Base-by-base conservation (phyloP, 2,329 filamentous ascomycete genomes). In the Talaromyces albobiverticillius region DNA sequence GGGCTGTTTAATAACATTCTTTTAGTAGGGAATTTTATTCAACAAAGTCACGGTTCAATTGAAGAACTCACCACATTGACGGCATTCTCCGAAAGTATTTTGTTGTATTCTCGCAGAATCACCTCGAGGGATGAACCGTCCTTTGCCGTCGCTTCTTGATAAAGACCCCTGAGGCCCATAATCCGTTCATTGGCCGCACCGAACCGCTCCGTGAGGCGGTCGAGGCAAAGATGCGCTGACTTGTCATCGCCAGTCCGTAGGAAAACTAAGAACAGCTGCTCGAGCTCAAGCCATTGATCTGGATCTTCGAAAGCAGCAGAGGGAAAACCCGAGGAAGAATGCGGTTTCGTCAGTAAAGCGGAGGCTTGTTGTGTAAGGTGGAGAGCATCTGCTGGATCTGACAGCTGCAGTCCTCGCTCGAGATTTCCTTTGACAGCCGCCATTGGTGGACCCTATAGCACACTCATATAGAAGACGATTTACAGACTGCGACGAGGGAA, bases 221-320 rank as follows among this genome's bases (percentile, higher is more conserved):
- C 83, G 34, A 97, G 80, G 67, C 89, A 89, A 62, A 85, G 71
- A 60, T 84, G 83, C 22, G 94, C 94, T 22, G 89, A 83, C 59
- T 83, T 76, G 63, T 95, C 87, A 70, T 97, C 89, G 51, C 89
- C 88, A 0, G 89, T 91, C 48, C 89, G 87, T 34, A 99, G 81
- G 65, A 89, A 94, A 26, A 90, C 85, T 31, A 94, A 76, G 61
- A 97, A 77, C 16, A 97, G 81, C 67, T 95, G 94, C 74, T 97
- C 93, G 71, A 94, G 89, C 41, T 83, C 84, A 14, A 82, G 82
- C 91, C 93, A 97, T 66, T 89, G 80, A 60, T 95, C 90, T 52
- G 88, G 79, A 0, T 85, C 86, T 69, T 96, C 92, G 26, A 72
- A 68, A 38, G 75, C 73, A 50, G 81, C 68, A 7, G 72, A 46